A percentile compares a stretch with the other conserved stretches of the same genome.
Conservation (phyloP, 495 filamentous ascomycete genomes). For the Immersiella caudata region DNA sequence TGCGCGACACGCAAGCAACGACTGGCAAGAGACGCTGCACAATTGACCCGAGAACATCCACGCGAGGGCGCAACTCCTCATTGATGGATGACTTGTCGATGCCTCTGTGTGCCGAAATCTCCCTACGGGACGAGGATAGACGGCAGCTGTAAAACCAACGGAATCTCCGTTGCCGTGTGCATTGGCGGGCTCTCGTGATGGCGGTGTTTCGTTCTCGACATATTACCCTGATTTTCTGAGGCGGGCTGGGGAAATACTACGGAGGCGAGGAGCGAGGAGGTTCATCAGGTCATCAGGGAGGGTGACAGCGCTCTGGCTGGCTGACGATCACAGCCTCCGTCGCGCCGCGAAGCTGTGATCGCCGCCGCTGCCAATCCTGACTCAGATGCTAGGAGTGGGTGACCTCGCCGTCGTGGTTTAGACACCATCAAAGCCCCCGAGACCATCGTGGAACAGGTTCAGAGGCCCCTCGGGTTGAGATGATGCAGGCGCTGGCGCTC, state of each 20-base stretch:
- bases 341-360: background rate
- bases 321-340: background rate
- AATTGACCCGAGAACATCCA: conserved; percentile 23
- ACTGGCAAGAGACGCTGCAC: background rate
- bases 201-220: background rate
- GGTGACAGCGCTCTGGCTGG: background rate
- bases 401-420: background rate
- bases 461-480: background rate
- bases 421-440: conserved; percentile 12
- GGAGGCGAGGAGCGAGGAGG: background rate
- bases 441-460: conserved; percentile 13
- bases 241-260: background rate
- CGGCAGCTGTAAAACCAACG: conserved; percentile 8
- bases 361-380: conserved; percentile 12
- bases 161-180: conserved; percentile 6
- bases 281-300: background rate
- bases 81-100: background rate
- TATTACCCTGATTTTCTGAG: conserved; percentile 3
- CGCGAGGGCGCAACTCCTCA: conserved; percentile 18
- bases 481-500: background rate
- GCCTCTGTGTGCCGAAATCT: conserved; percentile 5
- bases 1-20: background rate
- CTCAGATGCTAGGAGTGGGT: conserved; percentile 8
- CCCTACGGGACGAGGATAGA: conserved; percentile 13
- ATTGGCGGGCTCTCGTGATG: background rate